Percentiles rank a stretch among this genome's conserved stretches.
phyloP scores from a whole-genome alignment of 345 rosid genomes.

The Anastatica hierochuntica region DNA sequence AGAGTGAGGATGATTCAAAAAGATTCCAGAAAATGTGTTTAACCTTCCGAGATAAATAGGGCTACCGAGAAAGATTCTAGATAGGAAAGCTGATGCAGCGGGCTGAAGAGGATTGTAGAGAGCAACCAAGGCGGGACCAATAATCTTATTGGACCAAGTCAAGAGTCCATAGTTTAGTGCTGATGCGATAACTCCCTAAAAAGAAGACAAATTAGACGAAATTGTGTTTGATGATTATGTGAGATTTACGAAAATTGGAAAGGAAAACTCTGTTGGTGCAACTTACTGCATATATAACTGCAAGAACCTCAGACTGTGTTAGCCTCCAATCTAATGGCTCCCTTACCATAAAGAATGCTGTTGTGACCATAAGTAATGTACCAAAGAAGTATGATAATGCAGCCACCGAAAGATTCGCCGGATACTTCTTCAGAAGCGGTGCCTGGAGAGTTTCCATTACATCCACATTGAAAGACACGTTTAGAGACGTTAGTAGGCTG shows the following conservation, averaged over 20 bases:
- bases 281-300: conserved; percentile 84
- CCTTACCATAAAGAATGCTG: conserved; percentile 48
- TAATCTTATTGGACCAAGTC: conserved; percentile 94
- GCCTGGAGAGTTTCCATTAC: too few species aligned
- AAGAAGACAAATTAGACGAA: too few species aligned
- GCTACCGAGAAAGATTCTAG: conserved; percentile 87
- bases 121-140: conserved; percentile 94
- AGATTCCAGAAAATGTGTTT: too few species aligned
- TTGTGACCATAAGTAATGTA: conserved; percentile 53
- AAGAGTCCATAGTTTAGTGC: conserved; percentile 89
- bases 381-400: conserved; percentile 88
- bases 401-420: conserved; percentile 73
- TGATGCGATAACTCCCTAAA: conserved; percentile 75
- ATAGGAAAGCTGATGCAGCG: conserved; percentile 74
- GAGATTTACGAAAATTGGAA: too few species aligned
- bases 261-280: too few species aligned
- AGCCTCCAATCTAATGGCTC: conserved; percentile 71
- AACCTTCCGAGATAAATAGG: conserved; percentile 95
- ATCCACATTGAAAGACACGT: too few species aligned
- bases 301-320: conserved; percentile 67
- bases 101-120: conserved; percentile 97
- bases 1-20: too few species aligned
- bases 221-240: too few species aligned
- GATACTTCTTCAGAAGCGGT: conserved; percentile 63
- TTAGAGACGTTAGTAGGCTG: too few species aligned